phyloP scores from a whole-genome alignment of 2,329 filamentous ascomycete species.

The Fusarium mexicanum region DNA sequence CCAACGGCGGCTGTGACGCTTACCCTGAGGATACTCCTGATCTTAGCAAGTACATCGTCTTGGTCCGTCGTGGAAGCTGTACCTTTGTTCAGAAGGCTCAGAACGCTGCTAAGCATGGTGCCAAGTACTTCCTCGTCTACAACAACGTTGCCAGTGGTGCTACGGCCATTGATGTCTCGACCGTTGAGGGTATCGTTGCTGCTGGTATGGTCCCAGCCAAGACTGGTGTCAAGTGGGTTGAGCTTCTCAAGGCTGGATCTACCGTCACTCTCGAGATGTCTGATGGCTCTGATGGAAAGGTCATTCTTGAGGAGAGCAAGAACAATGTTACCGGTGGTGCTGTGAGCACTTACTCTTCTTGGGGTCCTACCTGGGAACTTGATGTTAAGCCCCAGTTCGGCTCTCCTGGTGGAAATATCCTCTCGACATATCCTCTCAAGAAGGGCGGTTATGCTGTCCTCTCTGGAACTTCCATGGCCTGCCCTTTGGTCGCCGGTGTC shows the following conservation, averaged over 20 bases:
- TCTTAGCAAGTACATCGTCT: conserved; percentile 65
- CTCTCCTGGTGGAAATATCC: conserved; percentile 64
- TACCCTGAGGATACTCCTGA: conserved; percentile 64
- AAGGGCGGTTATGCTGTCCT: conserved; percentile 61
- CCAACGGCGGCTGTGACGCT: conserved; percentile 61
- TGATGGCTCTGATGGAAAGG: conserved; percentile 42
- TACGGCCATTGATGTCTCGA: conserved; percentile 6
- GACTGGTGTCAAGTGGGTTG: conserved; percentile 15
- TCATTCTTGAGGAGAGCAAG: conserved; percentile 45
- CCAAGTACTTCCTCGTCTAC: conserved; percentile 69
- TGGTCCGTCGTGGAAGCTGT: conserved; percentile 68
- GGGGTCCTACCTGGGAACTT: conserved; percentile 69
- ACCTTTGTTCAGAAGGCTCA: conserved; percentile 64
- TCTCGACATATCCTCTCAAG: conserved; percentile 63
- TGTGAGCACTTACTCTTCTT: conserved; percentile 63
- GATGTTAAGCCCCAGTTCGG: conserved; percentile 65
- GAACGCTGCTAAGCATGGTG: conserved; percentile 64
- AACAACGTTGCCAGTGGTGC: conserved; percentile 55
- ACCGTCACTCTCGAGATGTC: conserved; percentile 56
- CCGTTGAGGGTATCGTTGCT: conserved; percentile 7
- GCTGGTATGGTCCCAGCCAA: conserved; percentile 14
- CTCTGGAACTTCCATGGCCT: conserved; percentile 69
- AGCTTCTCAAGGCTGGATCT: conserved; percentile 46
- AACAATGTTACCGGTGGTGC: conserved; percentile 62
- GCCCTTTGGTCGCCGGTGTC: conserved; percentile 64